These are phyloP conservation scores for Penicillium ucsense DNA, from an alignment of 495 filamentous ascomycete species.

Conservation along the genomic window DNA sequence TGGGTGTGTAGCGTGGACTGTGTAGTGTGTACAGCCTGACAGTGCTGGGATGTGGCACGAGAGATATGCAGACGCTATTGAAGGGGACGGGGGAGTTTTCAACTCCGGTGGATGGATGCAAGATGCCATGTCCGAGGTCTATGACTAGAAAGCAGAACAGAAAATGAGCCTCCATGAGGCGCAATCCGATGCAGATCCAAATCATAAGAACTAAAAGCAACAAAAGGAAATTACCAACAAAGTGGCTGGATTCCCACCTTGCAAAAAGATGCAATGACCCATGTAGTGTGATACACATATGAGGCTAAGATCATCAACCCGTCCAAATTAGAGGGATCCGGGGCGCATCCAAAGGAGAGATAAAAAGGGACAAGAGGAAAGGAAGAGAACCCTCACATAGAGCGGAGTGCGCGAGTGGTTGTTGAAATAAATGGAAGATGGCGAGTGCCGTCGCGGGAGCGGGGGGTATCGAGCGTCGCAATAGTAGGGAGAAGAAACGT, in stretches of 20 bases:
- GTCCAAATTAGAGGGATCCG: no score
- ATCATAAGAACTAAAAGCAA: slow-evolving; percentile 3
- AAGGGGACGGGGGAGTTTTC: no score
- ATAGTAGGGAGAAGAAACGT: background rate
- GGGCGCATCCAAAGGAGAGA: no score
- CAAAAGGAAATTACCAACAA: slow-evolving; percentile 2
- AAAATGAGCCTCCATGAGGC: slow-evolving; percentile 4
- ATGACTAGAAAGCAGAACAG: background rate
- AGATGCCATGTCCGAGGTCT: background rate
- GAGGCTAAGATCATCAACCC: no score
- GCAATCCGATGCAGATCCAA: slow-evolving; percentile 5
- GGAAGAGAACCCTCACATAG: background rate
- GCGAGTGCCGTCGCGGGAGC: slow-evolving; percentile 1
- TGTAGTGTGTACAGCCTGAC: no score
- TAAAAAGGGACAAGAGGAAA: background rate
- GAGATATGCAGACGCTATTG: no score
- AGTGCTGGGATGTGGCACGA: no score
- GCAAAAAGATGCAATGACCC: no score
- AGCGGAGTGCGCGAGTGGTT: background rate
- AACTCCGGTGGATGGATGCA: slow-evolving; percentile 15
- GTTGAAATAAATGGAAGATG: background rate
- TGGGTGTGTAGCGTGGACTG: background rate
- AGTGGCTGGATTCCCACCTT: no score
- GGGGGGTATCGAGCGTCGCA: slow-evolving; percentile 8
- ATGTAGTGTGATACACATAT: no score